phyloP scores from a whole-genome alignment of 129 eudicot species.

The Rutidosis leptorrhynchoides region DNA sequence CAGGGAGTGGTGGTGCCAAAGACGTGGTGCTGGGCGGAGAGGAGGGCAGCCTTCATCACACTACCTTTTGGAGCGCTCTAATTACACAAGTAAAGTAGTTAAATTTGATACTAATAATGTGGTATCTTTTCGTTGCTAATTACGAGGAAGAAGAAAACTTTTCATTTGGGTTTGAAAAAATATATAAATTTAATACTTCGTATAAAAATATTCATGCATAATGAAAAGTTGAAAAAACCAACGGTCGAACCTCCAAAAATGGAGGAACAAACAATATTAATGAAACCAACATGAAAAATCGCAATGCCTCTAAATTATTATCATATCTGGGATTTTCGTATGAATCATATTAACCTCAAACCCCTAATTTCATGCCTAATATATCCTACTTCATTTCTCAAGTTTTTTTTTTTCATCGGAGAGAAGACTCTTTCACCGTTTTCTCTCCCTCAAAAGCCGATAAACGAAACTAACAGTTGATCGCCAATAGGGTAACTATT shows the following conservation, averaged over 20 bases:
- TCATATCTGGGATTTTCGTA: slow-evolving; percentile 14
- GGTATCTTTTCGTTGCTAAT: too few species aligned
- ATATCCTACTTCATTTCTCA: not conserved
- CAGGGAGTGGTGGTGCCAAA: too few species aligned
- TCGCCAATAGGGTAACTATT: slow-evolving; percentile 19
- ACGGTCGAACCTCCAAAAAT: slow-evolving; percentile 24
- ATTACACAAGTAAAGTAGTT: too few species aligned
- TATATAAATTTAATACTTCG: not conserved
- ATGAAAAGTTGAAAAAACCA: slow-evolving; percentile 11
- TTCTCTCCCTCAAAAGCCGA: slow-evolving; percentile 29
- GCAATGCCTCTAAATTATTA: slow-evolving; percentile 31
- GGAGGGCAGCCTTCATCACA: too few species aligned
- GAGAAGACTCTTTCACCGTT: slow-evolving; percentile 30
- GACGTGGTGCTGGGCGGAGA: too few species aligned
- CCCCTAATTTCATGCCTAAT: slow-evolving; percentile 17
- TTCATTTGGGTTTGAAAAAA: not conserved
- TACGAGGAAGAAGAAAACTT: too few species aligned
- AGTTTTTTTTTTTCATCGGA: slow-evolving; percentile 22
- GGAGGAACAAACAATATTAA: slow-evolving; percentile 14
- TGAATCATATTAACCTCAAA: slow-evolving; percentile 28
- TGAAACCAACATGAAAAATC: slow-evolving; percentile 27
- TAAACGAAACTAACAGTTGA: not conserved
- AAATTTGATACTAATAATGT: too few species aligned
- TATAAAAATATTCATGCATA: not conserved
- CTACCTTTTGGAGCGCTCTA: too few species aligned